Evolutionary conservation across 2,329 filamentous ascomycete species (phyloP), one percentile per base, ranked within the genome.

Genomic region (Coniella lustricola): DNA sequence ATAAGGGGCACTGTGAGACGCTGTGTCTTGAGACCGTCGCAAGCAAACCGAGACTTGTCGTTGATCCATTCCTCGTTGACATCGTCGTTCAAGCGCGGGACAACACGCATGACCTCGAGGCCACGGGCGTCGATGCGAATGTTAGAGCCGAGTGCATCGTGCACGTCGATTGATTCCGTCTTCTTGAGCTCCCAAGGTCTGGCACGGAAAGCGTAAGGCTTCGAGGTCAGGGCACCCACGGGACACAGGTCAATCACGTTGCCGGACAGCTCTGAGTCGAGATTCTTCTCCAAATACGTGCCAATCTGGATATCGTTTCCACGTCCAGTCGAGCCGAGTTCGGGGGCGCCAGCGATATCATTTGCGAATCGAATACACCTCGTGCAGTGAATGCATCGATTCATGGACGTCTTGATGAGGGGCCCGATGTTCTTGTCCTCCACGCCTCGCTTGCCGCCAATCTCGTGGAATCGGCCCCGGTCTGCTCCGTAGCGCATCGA

Each of bases 51-150:
- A 35, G 89, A 84, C 78, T 97, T 98, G 75, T 98, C 93, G 70
- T 97, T 93, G 67, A 98, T 97, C 93, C 93, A 98, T 70, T 98
- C 93, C 73, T 98, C 93, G 68, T 98, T 98, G 60, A 98, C 82
- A 61, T 97, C 90, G 64, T 98, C 93, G 66, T 98, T 98, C 53
- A 98, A 77, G 60, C 93, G 82, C 51, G 93, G 93, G 14, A 96
- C 65, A 52, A 98, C 78, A 60, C 93, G 85, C 90, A 98, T 95
- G 44, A 98, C 91, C 71, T 97, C 90, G 56, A 96, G 75, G 51
- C 93, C 93, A 62, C 93, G 83, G 50, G 90, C 85, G 70, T 98
- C 93, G 38, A 97, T 84, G 38, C 93, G 84, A 60, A 98, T 94
- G 66, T 94, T 95, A 50, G 91, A 96, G 52, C 93, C 93, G 53